A percentile compares a stretch with the other conserved stretches of the same genome.
phyloP scores from a whole-genome alignment of 2,329 filamentous ascomycete genomes.

The Beauveria bassiana region DNA sequence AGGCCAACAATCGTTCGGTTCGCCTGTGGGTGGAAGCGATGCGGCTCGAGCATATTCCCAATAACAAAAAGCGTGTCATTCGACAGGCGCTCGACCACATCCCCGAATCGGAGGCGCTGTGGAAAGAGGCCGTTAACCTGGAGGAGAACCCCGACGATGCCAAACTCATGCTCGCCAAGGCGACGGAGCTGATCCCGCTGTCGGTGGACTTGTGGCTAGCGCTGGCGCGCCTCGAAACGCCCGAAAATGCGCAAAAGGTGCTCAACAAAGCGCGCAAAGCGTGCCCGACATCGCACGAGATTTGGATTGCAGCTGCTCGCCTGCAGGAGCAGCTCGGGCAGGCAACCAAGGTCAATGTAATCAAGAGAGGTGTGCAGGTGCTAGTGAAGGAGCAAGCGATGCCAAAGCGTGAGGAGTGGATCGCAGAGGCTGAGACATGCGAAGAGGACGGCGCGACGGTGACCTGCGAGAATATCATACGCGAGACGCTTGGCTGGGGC shows the following conservation, averaged over 20 bases:
- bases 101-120: constrained; percentile 89
- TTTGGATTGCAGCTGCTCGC: constrained; percentile 92
- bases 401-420: constrained; percentile 97
- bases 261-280: constrained; percentile 93
- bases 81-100: constrained; percentile 87
- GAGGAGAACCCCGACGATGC: constrained; percentile 89
- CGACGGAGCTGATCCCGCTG: constrained; percentile 87
- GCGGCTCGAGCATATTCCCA: constrained; percentile 74
- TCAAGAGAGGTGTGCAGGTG: constrained; percentile 87
- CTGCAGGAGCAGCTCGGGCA: constrained; percentile 83
- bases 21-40: constrained; percentile 93
- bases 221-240: constrained; percentile 78
- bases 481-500: constrained; percentile 86
- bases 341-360: constrained; percentile 74
- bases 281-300: constrained; percentile 84
- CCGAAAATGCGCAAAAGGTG: constrained; percentile 88
- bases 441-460: constrained; percentile 83
- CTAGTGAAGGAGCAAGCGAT: constrained; percentile 88
- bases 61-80: constrained; percentile 87
- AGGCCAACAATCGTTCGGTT: constrained; percentile 82
- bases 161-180: constrained; percentile 81
- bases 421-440: constrained; percentile 86
- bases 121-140: constrained; percentile 94
- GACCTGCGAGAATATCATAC: constrained; percentile 84
- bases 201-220: constrained; percentile 95